Conservation (phyloP, 352 stramenopile species). For the Pythium coloratum region DNA sequence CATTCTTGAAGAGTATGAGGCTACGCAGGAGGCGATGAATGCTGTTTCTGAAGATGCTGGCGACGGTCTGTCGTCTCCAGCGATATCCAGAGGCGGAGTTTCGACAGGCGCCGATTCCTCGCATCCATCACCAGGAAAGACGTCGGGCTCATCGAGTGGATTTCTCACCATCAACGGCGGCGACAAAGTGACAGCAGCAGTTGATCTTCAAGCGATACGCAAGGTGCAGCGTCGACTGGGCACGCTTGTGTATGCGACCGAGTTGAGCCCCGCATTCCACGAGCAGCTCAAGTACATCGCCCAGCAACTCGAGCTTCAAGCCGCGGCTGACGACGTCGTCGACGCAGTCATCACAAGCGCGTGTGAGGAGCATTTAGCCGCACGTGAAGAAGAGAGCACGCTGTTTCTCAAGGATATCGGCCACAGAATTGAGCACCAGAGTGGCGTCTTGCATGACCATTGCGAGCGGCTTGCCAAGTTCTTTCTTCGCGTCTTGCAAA, state of each 20-base stretch:
- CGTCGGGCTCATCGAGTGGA: not conserved
- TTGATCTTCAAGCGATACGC: slow-evolving; percentile 82
- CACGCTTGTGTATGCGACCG: slow-evolving; percentile 68
- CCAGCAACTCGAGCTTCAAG: slow-evolving; percentile 60
- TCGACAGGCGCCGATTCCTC: not conserved
- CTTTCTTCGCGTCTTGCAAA: slow-evolving; percentile 47
- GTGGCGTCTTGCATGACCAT: slow-evolving; percentile 47
- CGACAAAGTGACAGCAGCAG: not conserved
- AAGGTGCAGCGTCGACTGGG: slow-evolving; percentile 76
- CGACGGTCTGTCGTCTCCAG: not conserved
- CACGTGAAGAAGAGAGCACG: slow-evolving; percentile 47
- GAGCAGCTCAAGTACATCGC: slow-evolving; percentile 48
- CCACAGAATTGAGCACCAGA: slow-evolving; percentile 55
- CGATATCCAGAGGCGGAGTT: not conserved
- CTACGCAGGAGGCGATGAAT: not conserved
- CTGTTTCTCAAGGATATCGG: slow-evolving; percentile 63
- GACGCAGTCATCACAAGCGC: slow-evolving; percentile 54
- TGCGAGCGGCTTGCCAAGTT: slow-evolving; percentile 68
- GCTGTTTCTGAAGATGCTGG: not conserved
- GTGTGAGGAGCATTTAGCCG: slow-evolving; percentile 53
- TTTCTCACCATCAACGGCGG: not conserved
- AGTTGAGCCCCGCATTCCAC: slow-evolving; percentile 56
- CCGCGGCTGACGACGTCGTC: slow-evolving; percentile 64
- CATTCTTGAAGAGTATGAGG: slow-evolving; percentile 42
- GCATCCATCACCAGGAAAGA: not conserved